These are phyloP conservation scores for Peronospora destructor DNA, from an alignment of 352 stramenopile species.

Conservation along the genomic window DNA sequence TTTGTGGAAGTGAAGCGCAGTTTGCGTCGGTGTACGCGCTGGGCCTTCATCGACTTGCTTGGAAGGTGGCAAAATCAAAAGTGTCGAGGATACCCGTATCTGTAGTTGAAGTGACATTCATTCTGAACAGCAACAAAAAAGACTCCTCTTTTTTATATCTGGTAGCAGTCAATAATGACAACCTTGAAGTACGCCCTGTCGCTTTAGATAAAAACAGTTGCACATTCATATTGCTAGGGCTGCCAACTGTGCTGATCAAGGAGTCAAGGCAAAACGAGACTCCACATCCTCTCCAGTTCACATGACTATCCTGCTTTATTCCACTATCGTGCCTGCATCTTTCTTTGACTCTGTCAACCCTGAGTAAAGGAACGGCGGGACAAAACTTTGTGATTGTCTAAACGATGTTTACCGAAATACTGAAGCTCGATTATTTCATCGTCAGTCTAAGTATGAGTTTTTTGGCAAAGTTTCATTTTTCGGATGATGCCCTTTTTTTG, in stretches of 20 bases:
- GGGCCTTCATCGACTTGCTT: slow-evolving; percentile 25
- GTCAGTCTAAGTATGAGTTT: slow-evolving; percentile 89
- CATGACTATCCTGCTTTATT: too few species aligned
- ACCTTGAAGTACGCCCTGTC: background rate
- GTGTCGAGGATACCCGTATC: slow-evolving; percentile 11
- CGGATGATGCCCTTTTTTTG: slow-evolving; percentile 82
- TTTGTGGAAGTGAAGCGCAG: slow-evolving; percentile 20
- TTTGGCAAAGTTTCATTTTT: slow-evolving; percentile 89
- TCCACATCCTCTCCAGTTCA: too few species aligned
- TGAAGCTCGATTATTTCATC: slow-evolving; percentile 81
- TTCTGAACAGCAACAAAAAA: slow-evolving; percentile 2
- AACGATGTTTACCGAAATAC: slow-evolving; percentile 50
- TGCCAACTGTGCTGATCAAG: background rate
- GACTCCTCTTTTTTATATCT: too few species aligned
- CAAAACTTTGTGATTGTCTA: slow-evolving; percentile 59
- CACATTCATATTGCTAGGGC: too few species aligned
- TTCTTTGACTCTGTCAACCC: too few species aligned
- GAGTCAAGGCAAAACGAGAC: too few species aligned
- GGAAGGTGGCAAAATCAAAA: slow-evolving; percentile 23
- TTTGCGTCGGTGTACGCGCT: slow-evolving; percentile 21
- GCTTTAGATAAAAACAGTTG: background rate
- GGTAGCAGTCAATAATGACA: too few species aligned
- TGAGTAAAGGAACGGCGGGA: slow-evolving; percentile 16
- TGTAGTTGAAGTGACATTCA: slow-evolving; percentile 26
- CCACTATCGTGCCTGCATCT: too few species aligned